Base-by-base conservation (phyloP, 495 filamentous ascomycete genomes). In the Pseudevernia furfuracea region DNA sequence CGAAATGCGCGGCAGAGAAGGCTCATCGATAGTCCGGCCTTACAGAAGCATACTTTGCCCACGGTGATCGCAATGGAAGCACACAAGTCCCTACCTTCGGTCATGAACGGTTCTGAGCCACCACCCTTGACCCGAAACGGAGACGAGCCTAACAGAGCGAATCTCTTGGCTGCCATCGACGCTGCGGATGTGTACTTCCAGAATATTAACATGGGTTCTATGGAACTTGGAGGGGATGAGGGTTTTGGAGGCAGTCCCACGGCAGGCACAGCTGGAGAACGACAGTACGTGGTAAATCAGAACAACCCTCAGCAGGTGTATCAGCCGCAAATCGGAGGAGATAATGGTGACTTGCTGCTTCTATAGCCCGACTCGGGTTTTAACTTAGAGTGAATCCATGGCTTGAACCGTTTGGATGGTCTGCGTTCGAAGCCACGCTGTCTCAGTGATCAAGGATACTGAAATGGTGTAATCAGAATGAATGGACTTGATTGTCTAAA, bases 111-210 rank as follows among this genome's bases (percentile, higher is more conserved):
- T 19, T 74, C 73, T 25, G 75, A 75, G 34, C 63, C 71, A 62
- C 52, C 57, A 15, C 44, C 48, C 32, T 48, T 23, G 21, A 56
- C 37, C 0, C 38, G 32, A n/a, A 53, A 63, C 37, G 61, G 57
- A 8, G 59, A 36, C 58, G 52, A 60, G 36, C 58, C 69, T 30
- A 72, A 68, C 34, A 65, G 72, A 25, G 76, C 70, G 4, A 77
- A 83, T 72, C 78, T 91, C 59, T 79, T 83, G 23, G 83, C 85
- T 14, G 92, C 92, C 1, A 84, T 93, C 25, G 85, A 81, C 67
- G 90, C 92, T 38, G 92, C 91, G 6, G 92, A 97, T 70, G 84
- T 82, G 38, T 96, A 94, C 71, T 97, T 97, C 71, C 84, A 87
- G 41, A 84, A 86, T 1, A 85, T 76, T 59, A 85, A 86, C 72